These are phyloP conservation scores for Apophysomyces sp. DNA, from an alignment of 371 early-diverging fungal species.

Conservation along the genomic window DNA sequence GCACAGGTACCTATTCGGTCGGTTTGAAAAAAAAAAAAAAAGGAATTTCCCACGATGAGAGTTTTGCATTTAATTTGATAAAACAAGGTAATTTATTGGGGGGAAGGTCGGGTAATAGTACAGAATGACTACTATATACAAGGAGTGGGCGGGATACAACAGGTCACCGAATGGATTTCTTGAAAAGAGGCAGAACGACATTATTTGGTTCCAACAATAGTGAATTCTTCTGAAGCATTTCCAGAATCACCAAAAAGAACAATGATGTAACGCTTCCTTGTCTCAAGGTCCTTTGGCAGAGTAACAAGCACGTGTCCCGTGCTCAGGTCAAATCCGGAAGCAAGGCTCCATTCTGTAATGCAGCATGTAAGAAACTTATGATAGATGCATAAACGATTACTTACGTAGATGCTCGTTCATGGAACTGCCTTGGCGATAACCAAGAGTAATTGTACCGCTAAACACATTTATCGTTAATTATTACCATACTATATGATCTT, in stretches of 20 bases:
- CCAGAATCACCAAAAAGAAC: conserved; percentile 50
- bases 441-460: conserved; percentile 35
- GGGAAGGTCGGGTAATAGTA: too few species aligned
- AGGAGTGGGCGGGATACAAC: too few species aligned
- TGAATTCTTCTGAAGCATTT: conserved; percentile 44
- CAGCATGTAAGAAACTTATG: neutral
- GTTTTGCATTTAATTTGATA: too few species aligned
- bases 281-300: conserved; percentile 32
- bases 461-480: neutral
- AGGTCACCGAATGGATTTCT: too few species aligned
- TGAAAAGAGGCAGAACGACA: neutral
- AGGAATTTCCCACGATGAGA: too few species aligned
- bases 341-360: conserved; percentile 25
- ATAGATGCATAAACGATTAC: neutral
- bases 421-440: conserved; percentile 29
- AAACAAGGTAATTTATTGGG: too few species aligned
- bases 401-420: conserved; percentile 38
- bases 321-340: conserved; percentile 29
- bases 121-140: too few species aligned
- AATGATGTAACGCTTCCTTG: conserved; percentile 34
- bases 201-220: conserved; percentile 10
- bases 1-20: too few species aligned
- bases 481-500: neutral
- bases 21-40: too few species aligned
- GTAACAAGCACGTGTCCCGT: conserved; percentile 25